These are phyloP conservation scores for Corchorus capsularis DNA, from an alignment of 345 rosid genomes.

Conservation along the genomic window DNA sequence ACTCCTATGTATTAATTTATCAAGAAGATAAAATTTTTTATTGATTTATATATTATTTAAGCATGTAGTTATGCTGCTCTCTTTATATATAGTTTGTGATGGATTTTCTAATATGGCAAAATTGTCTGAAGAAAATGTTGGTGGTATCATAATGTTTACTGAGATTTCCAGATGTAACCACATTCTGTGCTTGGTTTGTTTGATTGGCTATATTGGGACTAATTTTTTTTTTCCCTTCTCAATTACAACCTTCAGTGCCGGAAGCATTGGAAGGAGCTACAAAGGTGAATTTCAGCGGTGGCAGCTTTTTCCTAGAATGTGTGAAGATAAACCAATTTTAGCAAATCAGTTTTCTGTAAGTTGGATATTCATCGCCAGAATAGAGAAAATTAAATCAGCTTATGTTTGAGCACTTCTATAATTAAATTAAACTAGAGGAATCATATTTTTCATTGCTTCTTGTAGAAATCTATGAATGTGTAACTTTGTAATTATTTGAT, in stretches of 20 bases:
- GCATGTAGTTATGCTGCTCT: neutral
- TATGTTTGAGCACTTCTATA: neutral
- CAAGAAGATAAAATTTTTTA: neutral
- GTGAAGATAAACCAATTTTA: slow-evolving; percentile 74
- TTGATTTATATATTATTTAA: neutral
- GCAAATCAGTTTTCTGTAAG: slow-evolving; percentile 98
- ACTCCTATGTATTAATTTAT: neutral
- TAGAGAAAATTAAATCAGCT: neutral
- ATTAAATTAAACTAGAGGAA: slow-evolving; percentile 13
- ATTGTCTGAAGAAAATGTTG: neutral
- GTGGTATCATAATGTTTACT: neutral
- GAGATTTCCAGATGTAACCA: neutral
- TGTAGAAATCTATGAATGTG: neutral
- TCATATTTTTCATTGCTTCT: neutral
- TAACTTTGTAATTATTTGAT: neutral
- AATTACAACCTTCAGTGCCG: slow-evolving; percentile 45
- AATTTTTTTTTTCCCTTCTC: neutral
- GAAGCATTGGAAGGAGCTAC: slow-evolving; percentile 91
- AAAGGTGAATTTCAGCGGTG: slow-evolving; percentile 89
- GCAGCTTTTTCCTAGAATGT: slow-evolving; percentile 76
- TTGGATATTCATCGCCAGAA: slow-evolving; percentile 24
- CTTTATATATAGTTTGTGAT: neutral
- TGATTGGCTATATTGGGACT: slow-evolving; percentile 4
- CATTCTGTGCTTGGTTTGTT: neutral
- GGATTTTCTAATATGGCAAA: neutral